phyloP scores from a whole-genome alignment of 108 stramenopile genomes.

The Nannochloropsis gaditana region DNA sequence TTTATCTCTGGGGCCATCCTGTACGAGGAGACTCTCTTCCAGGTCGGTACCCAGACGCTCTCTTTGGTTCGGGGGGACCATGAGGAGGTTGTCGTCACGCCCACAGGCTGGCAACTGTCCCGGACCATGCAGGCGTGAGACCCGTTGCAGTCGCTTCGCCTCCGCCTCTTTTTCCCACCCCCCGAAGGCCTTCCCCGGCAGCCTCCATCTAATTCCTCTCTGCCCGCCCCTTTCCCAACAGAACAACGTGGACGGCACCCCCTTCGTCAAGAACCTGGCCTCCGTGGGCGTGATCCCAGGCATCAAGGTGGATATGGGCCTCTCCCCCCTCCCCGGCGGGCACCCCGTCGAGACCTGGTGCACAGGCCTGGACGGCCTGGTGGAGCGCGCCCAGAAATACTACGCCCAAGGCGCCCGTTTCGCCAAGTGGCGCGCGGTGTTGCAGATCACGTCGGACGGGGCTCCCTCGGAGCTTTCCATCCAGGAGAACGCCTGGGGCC shows the following conservation, averaged over 20 bases:
- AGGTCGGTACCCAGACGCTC: neutral
- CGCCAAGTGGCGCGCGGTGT: constrained; percentile 78
- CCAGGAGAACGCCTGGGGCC: constrained; percentile 62
- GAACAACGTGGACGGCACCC: constrained; percentile 60
- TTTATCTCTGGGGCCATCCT: constrained; percentile 79
- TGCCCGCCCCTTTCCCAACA: constrained; percentile 13
- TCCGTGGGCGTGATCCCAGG: constrained; percentile 74
- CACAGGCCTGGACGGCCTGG: constrained; percentile 76
- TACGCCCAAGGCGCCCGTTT: constrained; percentile 76
- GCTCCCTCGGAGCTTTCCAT: constrained; percentile 71
- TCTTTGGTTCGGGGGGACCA: too few species aligned
- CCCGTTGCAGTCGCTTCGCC: neutral
- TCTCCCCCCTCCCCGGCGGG: constrained; percentile 55
- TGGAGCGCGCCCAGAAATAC: constrained; percentile 72
- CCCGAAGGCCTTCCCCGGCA: neutral
- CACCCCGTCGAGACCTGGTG: constrained; percentile 77
- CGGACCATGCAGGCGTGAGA: too few species aligned
- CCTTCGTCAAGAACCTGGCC: constrained; percentile 68
- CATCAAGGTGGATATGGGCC: constrained; percentile 70
- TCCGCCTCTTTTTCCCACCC: neutral
- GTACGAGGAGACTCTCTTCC: constrained; percentile 79
- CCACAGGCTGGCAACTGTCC: too few species aligned
- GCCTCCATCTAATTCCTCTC: too few species aligned
- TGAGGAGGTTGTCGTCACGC: too few species aligned
- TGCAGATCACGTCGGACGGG: constrained; percentile 62